phyloP scores from a whole-genome alignment of 768 basidiomycete species.

The Hemileccinum rubropunctum region DNA sequence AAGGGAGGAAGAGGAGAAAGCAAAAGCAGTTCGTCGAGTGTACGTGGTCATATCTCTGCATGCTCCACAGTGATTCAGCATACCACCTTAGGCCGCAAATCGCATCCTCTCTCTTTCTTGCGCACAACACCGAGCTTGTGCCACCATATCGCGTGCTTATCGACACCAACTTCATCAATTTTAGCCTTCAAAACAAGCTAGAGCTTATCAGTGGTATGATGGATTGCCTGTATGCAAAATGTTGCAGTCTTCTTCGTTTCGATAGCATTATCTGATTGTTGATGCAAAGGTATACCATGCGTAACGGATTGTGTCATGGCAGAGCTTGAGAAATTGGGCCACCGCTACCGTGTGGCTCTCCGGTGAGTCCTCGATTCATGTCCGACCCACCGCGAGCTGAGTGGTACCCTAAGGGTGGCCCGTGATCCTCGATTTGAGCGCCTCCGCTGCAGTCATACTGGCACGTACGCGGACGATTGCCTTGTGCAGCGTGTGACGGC shows the following conservation, averaged over 20 bases:
- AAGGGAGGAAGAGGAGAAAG: constrained; percentile 78
- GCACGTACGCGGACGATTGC: constrained; percentile 99
- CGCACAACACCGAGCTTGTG: constrained; percentile 92
- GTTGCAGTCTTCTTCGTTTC: constrained; percentile 41
- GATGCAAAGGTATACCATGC: constrained; percentile 82
- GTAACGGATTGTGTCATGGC: constrained; percentile 99
- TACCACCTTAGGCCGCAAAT: constrained; percentile 61
- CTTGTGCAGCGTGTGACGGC: constrained; percentile 93
- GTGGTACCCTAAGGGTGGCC: constrained; percentile 67
- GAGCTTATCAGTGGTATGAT: constrained; percentile 98
- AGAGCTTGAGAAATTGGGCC: constrained; percentile 96
- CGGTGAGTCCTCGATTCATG: constrained; percentile 51
- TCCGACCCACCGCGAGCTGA: constrained; percentile 3
- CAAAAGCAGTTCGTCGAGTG: constrained; percentile 75
- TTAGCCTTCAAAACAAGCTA: constrained; percentile 95
- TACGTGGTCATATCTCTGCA: constrained; percentile 39
- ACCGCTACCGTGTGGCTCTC: constrained; percentile 90
- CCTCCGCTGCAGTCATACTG: constrained; percentile 85
- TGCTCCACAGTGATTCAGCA: background rate
- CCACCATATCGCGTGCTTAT: constrained; percentile 97
- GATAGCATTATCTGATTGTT: constrained; percentile 2
- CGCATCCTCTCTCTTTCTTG: constrained; percentile 90
- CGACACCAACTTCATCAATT: constrained; percentile 99
- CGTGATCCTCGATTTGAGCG: constrained; percentile 97
- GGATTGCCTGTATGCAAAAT: constrained; percentile 98